Base-by-base conservation (phyloP, 768 basidiomycete genomes). In the Kwoniella pini region DNA sequence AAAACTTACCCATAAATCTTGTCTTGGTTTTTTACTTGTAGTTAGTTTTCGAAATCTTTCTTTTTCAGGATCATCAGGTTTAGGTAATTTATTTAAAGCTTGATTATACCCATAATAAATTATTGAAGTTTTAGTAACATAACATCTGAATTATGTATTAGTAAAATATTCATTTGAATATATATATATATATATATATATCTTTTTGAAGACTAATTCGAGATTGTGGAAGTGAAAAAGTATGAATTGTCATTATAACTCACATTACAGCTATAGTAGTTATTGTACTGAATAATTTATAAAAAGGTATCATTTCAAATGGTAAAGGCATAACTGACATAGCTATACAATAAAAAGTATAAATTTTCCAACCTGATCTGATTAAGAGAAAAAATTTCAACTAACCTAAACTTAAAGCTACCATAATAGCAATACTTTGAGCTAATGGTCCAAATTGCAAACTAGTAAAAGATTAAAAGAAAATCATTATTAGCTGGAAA, bases 91-190 rank as follows among this genome's bases (percentile, higher is more conserved):
- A 3, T 21, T 42, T 1, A 75, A 21, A 12, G 71, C 71, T 30
- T 68, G 50, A 30, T 51, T 66, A 55, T 75, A 75, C 19, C 71
- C 71, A 44, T 75, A 72, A 58, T 63, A 72, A 7, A 75, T 70
- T 13, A 75, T 55, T 2, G 62, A 55, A 9, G 67, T 64, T 40
- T 68, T 63, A 2, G 39, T 26, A 0, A 70, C 68, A 17, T 72
- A 57, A 28, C 57, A 68, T 4, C 72, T 75, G 45, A 17, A n/a
- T 27, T 5, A 36, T 7, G 15, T 36, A 36, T 9, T 24, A 36
- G 26, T 2, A 13, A 46, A n/a, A 13, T 7, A 3, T 11, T 46
- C 45, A 46, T 26, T 21, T 10, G 10, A 2, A 3, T 17, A 10
- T 21, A 22, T 43, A 15, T 21, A 15, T 10, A 43, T 10, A n/a